Conservation (phyloP, 1,139 yeast genomes). For the Suhomyces chickasaworum region DNA sequence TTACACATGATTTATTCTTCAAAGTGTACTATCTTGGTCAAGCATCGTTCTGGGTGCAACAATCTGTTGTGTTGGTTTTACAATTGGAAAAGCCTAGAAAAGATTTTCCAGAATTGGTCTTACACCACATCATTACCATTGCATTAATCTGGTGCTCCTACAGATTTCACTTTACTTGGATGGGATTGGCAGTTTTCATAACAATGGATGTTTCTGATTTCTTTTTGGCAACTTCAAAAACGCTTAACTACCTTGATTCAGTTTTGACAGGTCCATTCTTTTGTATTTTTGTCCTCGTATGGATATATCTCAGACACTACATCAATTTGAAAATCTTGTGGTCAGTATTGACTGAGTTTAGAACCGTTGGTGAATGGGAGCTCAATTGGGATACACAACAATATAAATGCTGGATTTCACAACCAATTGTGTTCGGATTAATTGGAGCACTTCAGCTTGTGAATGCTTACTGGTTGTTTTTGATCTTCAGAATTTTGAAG, state of each 20-base stretch:
- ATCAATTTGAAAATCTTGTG: conserved; percentile 77
- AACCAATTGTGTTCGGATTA: conserved; percentile 79
- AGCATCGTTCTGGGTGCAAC: conserved; percentile 98
- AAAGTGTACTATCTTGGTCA: conserved; percentile 86
- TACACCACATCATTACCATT: conserved; percentile 92
- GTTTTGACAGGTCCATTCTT: conserved; percentile 65
- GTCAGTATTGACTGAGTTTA: conserved; percentile 87
- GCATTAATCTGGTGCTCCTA: conserved; percentile 88
- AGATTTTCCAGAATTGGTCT: conserved; percentile 85
- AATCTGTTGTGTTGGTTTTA: conserved; percentile 74
- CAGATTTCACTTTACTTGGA: conserved; percentile 93
- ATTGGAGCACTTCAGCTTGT: conserved; percentile 81
- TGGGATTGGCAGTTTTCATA: conserved; percentile 86
- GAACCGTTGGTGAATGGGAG: conserved; percentile 76
- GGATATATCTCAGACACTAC: conserved; percentile 91
- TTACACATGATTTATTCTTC: conserved; percentile 66
- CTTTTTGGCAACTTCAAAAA: conserved; percentile 80
- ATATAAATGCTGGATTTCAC: conserved; percentile 95
- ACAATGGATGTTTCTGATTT: conserved; percentile 97
- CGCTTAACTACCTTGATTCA: conserved; percentile 80
- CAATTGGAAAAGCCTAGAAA: conserved; percentile 94
- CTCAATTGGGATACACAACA: conserved; percentile 91
- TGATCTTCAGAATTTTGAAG: conserved; percentile 75
- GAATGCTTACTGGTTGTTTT: conserved; percentile 82
- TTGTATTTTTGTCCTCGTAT: conserved; percentile 61